These are phyloP conservation scores for Zarea fungicola DNA, from an alignment of 2,329 filamentous ascomycete species.

Conservation along the genomic window DNA sequence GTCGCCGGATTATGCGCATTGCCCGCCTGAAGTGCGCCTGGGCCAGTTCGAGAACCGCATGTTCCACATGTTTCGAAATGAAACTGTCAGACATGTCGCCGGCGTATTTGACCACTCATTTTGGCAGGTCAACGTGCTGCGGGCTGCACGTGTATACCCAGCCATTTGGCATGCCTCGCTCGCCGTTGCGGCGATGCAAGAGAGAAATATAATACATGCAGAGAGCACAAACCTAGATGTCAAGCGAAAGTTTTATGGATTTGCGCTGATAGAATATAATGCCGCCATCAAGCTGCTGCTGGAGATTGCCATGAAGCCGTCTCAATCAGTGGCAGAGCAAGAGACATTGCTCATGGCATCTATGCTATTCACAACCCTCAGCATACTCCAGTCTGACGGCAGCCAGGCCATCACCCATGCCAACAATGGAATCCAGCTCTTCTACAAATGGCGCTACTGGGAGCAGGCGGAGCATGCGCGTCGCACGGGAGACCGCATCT, in stretches of 20 bases:
- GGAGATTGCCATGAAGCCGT: background rate
- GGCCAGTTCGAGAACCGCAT: background rate
- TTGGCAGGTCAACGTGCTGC: background rate
- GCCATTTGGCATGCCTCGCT: conserved; percentile 1
- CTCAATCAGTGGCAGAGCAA: background rate
- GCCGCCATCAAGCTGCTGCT: background rate
- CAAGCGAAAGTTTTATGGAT: background rate
- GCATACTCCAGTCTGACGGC: background rate
- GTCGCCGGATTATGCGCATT: background rate
- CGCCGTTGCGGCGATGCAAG: background rate
- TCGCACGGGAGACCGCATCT: background rate
- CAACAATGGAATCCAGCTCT: background rate
- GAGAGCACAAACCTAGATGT: background rate
- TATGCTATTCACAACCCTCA: background rate
- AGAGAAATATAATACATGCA: background rate
- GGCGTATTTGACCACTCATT: background rate
- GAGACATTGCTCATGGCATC: background rate
- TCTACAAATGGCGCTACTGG: background rate
- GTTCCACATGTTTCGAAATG: background rate
- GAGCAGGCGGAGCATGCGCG: background rate
- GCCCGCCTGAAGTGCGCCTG: background rate
- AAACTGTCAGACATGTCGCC: background rate
- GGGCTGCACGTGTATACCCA: background rate
- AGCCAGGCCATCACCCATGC: background rate
- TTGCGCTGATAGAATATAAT: background rate